Base-by-base conservation (phyloP, 352 stramenopile species). In the Globisporangium ultimum region DNA sequence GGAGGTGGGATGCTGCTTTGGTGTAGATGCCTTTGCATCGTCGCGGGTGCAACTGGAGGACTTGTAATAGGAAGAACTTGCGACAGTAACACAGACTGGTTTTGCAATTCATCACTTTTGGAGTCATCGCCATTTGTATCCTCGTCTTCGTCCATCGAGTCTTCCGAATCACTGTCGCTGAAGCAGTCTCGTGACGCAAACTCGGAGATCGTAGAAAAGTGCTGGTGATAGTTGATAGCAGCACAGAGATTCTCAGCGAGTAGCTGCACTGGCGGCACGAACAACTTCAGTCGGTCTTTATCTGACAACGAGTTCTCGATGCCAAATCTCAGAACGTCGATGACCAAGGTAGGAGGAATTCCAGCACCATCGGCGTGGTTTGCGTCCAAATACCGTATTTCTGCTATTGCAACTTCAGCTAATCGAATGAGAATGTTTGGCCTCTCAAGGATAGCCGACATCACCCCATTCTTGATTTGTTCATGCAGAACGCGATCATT, bases 141-240 rank as follows among this genome's bases (percentile, higher is more conserved):
- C 38, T 69, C 57, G 24, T 76, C 73, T 20, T 71, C 66, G 9
- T 74, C 73, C 20, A 45, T 47, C 2, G 70, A 75, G 7, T 74
- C 69, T 32, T 91, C 81, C 0, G 77, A 88, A 53, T 91, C 82
- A 42, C 71, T 85, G 52, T 92, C 82, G 51, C 80, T 90, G 50
- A 92, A 92, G 53, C 82, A 88, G 58, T 86, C 78, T 1, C 80
- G 78, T 3, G 78, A 79, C 10, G 82, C 82, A 47, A 90, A 87
- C 58, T 89, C 80, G 0, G 70, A 78, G 53, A 92, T 92, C 1
- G 80, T 89, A 6, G 78, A 79, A 38, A 89, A 64, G 51, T 92
- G 82, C 62, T 88, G 80, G 36, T 89, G 78, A 32, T 89, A 92
- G 54, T 90, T 90, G 56, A 92, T 90, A 3, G 71, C 72, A 2